A percentile compares a stretch with the other conserved stretches of the same genome.
Conservation (phyloP, 2,329 filamentous ascomycete species). For the Alternaria sp. region DNA sequence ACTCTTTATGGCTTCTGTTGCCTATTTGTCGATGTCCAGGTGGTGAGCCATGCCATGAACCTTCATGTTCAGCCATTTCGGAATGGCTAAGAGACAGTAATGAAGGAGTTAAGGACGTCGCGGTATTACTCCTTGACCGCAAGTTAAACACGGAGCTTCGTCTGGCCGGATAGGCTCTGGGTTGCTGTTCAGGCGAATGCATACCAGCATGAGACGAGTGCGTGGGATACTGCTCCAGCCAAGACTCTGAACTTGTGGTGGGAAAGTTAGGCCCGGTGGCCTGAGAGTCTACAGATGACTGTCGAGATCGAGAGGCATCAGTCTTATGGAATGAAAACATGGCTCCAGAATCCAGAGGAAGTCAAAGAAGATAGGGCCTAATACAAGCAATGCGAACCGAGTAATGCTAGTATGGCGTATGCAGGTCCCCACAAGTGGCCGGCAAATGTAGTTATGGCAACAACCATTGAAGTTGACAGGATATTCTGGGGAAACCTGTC, state of each 20-base stretch:
- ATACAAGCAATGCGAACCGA: slow-evolving; percentile 31
- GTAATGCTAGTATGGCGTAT: slow-evolving; percentile 32
- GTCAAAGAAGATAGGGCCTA: slow-evolving; percentile 16
- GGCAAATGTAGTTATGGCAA: slow-evolving; percentile 26
- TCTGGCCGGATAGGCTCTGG: slow-evolving; percentile 32
- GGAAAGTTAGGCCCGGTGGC: slow-evolving; percentile 31
- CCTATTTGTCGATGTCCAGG: slow-evolving; percentile 33
- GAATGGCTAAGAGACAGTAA: slow-evolving; percentile 33
- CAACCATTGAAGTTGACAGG: slow-evolving; percentile 40
- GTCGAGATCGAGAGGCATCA: slow-evolving; percentile 42
- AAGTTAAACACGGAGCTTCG: slow-evolving; percentile 50
- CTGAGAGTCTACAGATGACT: slow-evolving; percentile 46
- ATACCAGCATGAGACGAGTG: slow-evolving; percentile 36
- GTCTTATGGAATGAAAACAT: slow-evolving; percentile 52
- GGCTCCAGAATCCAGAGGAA: slow-evolving; percentile 23
- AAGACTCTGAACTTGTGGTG: slow-evolving; percentile 35
- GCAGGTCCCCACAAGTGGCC: slow-evolving; percentile 41
- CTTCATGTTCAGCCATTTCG: slow-evolving; percentile 35
- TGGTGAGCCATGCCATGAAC: slow-evolving; percentile 35
- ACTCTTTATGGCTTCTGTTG: slow-evolving; percentile 36
- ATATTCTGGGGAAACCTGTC: slow-evolving; percentile 36
- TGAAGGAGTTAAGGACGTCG: slow-evolving; percentile 45
- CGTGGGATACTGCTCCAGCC: slow-evolving; percentile 38
- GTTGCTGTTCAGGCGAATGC: slow-evolving; percentile 44
- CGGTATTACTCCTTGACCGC: slow-evolving; percentile 51